Evolutionary conservation across 805 yeast species (phyloP).

Genomic region (Phaffomyces thermotolerans): DNA sequence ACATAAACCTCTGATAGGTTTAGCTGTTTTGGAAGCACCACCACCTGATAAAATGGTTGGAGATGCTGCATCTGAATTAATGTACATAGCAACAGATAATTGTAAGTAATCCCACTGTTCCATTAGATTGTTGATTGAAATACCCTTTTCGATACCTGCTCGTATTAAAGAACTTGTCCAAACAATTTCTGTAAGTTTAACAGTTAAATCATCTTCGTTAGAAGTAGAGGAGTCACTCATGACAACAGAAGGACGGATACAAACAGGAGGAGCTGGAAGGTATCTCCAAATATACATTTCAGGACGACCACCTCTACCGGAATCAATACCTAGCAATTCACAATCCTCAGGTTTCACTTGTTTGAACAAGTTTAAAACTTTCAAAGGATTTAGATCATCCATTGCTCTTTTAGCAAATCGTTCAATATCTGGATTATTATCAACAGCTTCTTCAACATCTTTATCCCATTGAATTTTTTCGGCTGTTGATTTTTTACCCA

Average conservation of each 20-base stretch:
- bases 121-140: slow-evolving; percentile 87
- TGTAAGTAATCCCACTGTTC: slow-evolving; percentile 99
- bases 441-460: slow-evolving; percentile 70
- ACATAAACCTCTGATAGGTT: slow-evolving; percentile 87
- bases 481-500: slow-evolving; percentile 80
- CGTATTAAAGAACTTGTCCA: slow-evolving; percentile 93
- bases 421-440: slow-evolving; percentile 80
- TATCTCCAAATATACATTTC: slow-evolving; percentile 96
- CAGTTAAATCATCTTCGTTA: slow-evolving; percentile 96
- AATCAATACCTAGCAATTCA: slow-evolving; percentile 85
- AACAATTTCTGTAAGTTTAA: slow-evolving; percentile 90
- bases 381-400: slow-evolving; percentile 91
- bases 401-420: slow-evolving; percentile 77
- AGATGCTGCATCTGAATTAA: slow-evolving; percentile 88
- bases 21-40: slow-evolving; percentile 45
- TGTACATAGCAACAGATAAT: slow-evolving; percentile 93
- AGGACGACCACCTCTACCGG: slow-evolving; percentile 85
- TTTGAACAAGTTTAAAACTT: slow-evolving; percentile 80
- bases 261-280: slow-evolving; percentile 97
- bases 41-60: slow-evolving; percentile 73
- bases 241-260: slow-evolving; percentile 94
- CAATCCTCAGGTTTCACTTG: slow-evolving; percentile 83
- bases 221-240: slow-evolving; percentile 86
- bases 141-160: slow-evolving; percentile 93
- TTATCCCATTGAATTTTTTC: slow-evolving; percentile 85